phyloP scores from a whole-genome alignment of 2,329 filamentous ascomycete genomes.

The Mycosphaerella sp. region DNA sequence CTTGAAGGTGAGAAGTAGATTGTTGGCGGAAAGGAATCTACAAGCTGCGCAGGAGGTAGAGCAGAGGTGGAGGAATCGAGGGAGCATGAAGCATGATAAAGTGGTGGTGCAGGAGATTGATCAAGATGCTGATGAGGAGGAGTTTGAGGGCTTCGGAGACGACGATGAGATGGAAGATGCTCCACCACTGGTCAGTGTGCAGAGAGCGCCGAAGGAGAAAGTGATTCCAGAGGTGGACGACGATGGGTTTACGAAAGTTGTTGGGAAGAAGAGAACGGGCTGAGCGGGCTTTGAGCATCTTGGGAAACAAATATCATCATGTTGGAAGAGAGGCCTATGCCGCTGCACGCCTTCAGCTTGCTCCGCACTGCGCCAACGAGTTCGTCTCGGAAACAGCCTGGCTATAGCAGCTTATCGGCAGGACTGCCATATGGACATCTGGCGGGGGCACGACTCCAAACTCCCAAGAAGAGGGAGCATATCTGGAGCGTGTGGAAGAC shows the following conservation, averaged over 20 bases:
- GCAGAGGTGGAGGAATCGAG: slow-evolving; percentile 65
- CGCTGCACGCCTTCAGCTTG: not conserved
- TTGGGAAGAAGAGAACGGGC: slow-evolving; percentile 33
- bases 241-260: slow-evolving; percentile 37
- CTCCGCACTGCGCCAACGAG: too few relatives aligned
- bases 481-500: too few relatives aligned
- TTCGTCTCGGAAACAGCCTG: too few relatives aligned
- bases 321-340: not conserved
- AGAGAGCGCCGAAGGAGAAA: slow-evolving; percentile 47
- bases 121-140: slow-evolving; percentile 48
- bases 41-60: slow-evolving; percentile 77
- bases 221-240: slow-evolving; percentile 49
- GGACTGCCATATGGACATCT: too few relatives aligned
- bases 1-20: slow-evolving; percentile 58
- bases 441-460: too few relatives aligned
- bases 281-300: not conserved
- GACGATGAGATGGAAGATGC: slow-evolving; percentile 52
- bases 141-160: slow-evolving; percentile 46
- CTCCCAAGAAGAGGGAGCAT: too few relatives aligned
- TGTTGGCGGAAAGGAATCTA: slow-evolving; percentile 59
- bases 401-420: too few relatives aligned
- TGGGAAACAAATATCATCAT: too few relatives aligned
- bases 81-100: slow-evolving; percentile 52
- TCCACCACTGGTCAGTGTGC: slow-evolving; percentile 53
- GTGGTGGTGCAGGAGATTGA: slow-evolving; percentile 54